These are phyloP conservation scores for Pythium plurisporium DNA, from an alignment of 352 stramenopile genomes.

Conservation along the genomic window DNA sequence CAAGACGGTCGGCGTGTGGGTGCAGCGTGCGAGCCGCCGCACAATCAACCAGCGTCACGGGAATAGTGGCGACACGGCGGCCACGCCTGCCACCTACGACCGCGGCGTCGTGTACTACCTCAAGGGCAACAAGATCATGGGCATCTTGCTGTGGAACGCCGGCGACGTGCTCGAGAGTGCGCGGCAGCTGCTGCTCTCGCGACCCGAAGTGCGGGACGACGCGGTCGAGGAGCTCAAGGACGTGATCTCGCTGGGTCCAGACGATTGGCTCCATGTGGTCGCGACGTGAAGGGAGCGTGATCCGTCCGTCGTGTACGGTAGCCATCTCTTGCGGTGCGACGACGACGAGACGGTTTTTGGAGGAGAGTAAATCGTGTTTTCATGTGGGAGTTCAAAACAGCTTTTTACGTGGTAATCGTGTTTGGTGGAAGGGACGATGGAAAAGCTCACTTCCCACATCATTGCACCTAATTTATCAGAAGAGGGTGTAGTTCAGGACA, in stretches of 20 bases:
- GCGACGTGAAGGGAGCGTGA: slow-evolving; percentile 1
- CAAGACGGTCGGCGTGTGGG: slow-evolving; percentile 79
- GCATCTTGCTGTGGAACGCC: slow-evolving; percentile 89
- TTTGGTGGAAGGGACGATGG: too few relatives aligned
- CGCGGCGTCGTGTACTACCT: slow-evolving; percentile 91
- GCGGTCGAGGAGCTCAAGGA: slow-evolving; percentile 72
- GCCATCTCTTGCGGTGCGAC: background rate
- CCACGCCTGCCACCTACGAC: slow-evolving; percentile 38
- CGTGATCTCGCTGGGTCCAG: slow-evolving; percentile 79
- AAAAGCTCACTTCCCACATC: too few relatives aligned
- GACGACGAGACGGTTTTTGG: too few relatives aligned
- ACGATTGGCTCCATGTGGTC: slow-evolving; percentile 82
- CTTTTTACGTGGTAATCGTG: too few relatives aligned
- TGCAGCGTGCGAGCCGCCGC: slow-evolving; percentile 39
- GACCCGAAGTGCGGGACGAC: slow-evolving; percentile 69
- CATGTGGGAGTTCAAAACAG: too few relatives aligned
- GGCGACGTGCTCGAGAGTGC: slow-evolving; percentile 82
- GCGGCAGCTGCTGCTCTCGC: slow-evolving; percentile 72
- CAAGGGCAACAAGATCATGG: slow-evolving; percentile 86
- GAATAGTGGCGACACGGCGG: background rate
- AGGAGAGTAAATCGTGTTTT: background rate
- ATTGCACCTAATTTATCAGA: too few relatives aligned
- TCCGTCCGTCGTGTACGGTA: too few relatives aligned
- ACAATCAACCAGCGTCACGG: too few relatives aligned
- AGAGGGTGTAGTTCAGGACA: too few relatives aligned